Conservation (phyloP, 805 yeast species). For the Ogataea dorogensis region DNA sequence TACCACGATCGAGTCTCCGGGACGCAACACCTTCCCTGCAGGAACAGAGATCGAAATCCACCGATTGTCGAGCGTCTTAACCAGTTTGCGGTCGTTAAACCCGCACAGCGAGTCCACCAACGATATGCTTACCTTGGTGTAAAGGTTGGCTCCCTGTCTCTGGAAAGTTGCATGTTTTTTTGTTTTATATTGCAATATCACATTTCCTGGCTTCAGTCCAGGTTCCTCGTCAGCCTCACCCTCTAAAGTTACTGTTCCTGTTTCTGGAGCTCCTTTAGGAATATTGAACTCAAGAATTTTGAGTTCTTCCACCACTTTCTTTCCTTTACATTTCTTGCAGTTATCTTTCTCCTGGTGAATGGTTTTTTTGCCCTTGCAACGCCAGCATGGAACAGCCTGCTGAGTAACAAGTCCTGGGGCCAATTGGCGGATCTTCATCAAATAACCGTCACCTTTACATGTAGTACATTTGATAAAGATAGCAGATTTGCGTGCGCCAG, state of each 20-base stretch:
- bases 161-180: slow-evolving; percentile 45
- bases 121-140: slow-evolving; percentile 57
- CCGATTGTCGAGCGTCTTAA: slow-evolving; percentile 80
- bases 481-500: slow-evolving; percentile 68
- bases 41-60: slow-evolving; percentile 63
- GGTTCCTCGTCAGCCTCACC: slow-evolving; percentile 79
- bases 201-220: slow-evolving; percentile 75
- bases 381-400: slow-evolving; percentile 56
- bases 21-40: slow-evolving; percentile 76
- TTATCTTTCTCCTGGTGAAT: slow-evolving; percentile 60
- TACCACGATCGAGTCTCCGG: slow-evolving; percentile 66
- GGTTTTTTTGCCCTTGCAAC: slow-evolving; percentile 72
- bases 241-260: slow-evolving; percentile 57
- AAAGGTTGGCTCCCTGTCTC: slow-evolving; percentile 58
- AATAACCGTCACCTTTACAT: slow-evolving; percentile 73
- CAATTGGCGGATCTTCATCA: slow-evolving; percentile 57
- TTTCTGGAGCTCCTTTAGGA: slow-evolving; percentile 64
- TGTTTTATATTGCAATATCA: slow-evolving; percentile 59
- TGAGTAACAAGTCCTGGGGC: slow-evolving; percentile 76
- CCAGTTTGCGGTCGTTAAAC: slow-evolving; percentile 56
- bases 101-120: slow-evolving; percentile 86
- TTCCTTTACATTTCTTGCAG: slow-evolving; percentile 77
- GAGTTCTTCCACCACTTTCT: slow-evolving; percentile 57
- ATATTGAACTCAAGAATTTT: slow-evolving; percentile 76
- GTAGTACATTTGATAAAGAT: slow-evolving; percentile 51